Base-by-base conservation (phyloP, 257 asterid species). In the Paraleonurus japonicus region DNA sequence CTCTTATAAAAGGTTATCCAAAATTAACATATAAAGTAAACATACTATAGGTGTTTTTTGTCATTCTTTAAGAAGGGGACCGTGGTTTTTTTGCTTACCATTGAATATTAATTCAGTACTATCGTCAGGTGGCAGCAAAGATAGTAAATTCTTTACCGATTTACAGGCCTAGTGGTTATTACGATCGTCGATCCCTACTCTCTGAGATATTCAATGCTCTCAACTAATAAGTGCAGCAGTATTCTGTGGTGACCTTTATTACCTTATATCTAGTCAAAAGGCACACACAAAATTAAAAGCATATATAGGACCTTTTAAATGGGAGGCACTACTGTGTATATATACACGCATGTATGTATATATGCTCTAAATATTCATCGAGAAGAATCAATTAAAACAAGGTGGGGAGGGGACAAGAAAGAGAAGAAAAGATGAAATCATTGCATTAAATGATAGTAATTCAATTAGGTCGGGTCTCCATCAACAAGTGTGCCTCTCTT, bases 201-300 rank as follows among this genome's bases (percentile, higher is more conserved):
- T 22, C 59, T 39, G 58, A 58, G 17, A 26, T 22, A 59, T 58
- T 71, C 11, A 71, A 71, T 71, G 61, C 76, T 28, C 70, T 47
- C 64, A 72, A 72, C 63, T 13, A 72, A 48, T 7, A 7, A 61
- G 48, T 43, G 48, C 69, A 71, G 48, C 69, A 71, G 61, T 24
- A 10, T 41, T 24, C 24, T 30, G 22, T 55, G 65, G 41, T 55
- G 58, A 55, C 4, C 30, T 70, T 41, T 24, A 26, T 16, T 69
- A 55, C 22, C 10, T 45, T 0, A 4, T 45, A 45, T 68, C n/a
- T 22, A 35, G 74, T 69, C 55, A 69, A 70, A 70, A 24, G 66
- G 22, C 19, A 15, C 45, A 8, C 19, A 23, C n/a, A 24, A 51
- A 51, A 19, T 45, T 45, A 17, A 53, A 15, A 48, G 55, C 24